A percentile compares a stretch with the other conserved stretches of the same genome.
These are phyloP conservation scores for Xeromyces bisporus DNA, from an alignment of 495 filamentous ascomycete species.

Conservation along the genomic window DNA sequence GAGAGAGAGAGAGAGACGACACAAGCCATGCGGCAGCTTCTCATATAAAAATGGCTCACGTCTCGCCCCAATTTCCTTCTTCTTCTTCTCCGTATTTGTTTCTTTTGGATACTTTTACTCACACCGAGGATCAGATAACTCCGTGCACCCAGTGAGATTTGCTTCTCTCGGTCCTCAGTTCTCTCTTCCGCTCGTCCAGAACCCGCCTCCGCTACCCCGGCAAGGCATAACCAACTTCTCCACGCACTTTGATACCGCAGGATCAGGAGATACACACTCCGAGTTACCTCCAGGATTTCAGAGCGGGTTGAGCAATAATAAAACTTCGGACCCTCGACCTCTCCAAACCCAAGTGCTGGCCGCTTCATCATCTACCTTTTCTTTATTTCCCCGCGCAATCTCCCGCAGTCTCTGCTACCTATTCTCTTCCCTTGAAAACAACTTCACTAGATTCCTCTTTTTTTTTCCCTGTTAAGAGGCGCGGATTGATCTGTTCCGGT, in stretches of 20 bases:
- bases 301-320: neutral
- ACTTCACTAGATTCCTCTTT: neutral
- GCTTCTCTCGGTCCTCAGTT: slow-evolving; percentile 1
- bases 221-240: slow-evolving; percentile 9
- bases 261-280: neutral
- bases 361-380: neutral
- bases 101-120: neutral
- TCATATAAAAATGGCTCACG: neutral
- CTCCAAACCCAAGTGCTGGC: neutral
- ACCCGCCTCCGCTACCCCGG: slow-evolving; percentile 27
- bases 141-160: too few species aligned
- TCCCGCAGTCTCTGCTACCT: slow-evolving; percentile 3
- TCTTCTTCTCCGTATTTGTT: neutral
- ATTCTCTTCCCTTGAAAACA: neutral
- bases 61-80: neutral
- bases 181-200: slow-evolving; percentile 30
- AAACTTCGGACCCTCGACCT: neutral
- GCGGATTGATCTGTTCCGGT: too few species aligned
- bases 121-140: neutral
- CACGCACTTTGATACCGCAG: too few species aligned
- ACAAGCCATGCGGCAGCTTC: neutral
- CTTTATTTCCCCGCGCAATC: slow-evolving; percentile 2
- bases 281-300: neutral
- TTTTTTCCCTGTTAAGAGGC: too few species aligned
- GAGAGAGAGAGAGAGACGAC: too few species aligned